These are phyloP conservation scores for Saccharum spontaneum DNA, from an alignment of 176 grass and related monocot species.

Conservation along the genomic window DNA sequence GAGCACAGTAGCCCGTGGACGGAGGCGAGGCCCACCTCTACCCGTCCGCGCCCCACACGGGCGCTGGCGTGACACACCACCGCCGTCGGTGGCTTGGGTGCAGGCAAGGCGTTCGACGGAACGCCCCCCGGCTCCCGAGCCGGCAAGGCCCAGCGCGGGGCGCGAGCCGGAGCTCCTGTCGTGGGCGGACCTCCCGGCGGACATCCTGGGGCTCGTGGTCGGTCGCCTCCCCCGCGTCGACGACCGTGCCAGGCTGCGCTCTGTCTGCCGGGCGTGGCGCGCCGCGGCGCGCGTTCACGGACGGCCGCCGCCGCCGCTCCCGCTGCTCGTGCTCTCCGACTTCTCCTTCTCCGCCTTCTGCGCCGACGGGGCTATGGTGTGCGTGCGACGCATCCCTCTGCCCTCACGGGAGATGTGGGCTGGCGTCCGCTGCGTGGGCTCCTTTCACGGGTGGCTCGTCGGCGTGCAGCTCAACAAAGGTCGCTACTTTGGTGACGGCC, in stretches of 20 bases:
- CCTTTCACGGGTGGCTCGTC: conserved; percentile 37
- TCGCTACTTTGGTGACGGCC: conserved; percentile 25
- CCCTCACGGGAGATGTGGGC: neutral
- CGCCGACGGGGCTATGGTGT: neutral
- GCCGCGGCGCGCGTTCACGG: conserved; percentile 22
- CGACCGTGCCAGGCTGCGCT: conserved; percentile 46
- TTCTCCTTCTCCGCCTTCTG: conserved; percentile 27
- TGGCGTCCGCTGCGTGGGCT: conserved; percentile 37
- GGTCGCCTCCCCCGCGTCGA: conserved; percentile 20
- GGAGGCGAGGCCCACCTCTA: neutral
- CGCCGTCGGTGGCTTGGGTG: neutral
- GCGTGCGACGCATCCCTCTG: conserved; percentile 3
- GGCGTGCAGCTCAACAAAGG: conserved; percentile 28
- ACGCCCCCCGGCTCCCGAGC: conserved; percentile 5
- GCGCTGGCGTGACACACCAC: neutral
- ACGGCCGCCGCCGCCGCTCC: conserved; percentile 21
- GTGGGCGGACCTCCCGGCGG: conserved; percentile 37
- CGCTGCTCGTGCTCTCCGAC: conserved; percentile 28
- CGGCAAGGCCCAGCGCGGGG: neutral
- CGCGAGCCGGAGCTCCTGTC: neutral
- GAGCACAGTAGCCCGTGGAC: neutral
- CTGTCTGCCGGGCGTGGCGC: conserved; percentile 33
- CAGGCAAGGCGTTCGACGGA: conserved; percentile 32
- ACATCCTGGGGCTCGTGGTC: conserved; percentile 33
- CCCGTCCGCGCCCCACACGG: neutral